Evolutionary conservation across 352 stramenopile species (phyloP).

Genomic region (Phytophthora parvispora): DNA sequence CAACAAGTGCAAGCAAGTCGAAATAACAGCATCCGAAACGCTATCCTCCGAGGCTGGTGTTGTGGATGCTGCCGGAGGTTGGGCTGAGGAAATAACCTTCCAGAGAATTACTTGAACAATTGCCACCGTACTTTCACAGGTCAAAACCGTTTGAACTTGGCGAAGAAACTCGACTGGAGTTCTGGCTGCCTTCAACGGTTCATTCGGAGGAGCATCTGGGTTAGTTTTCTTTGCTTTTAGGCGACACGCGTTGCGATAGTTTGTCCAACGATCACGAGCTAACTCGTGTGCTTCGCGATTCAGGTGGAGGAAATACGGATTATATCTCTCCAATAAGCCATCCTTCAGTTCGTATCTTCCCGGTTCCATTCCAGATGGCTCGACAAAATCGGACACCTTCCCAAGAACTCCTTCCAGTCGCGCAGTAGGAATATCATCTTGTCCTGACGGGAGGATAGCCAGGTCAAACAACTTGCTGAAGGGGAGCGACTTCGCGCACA

Average conservation of each 20-base stretch:
- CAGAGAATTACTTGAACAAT: constrained; percentile 78
- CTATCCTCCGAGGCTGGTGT: constrained; percentile 32
- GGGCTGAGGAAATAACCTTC: constrained; percentile 51
- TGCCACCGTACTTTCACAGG: constrained; percentile 72
- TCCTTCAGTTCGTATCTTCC: constrained; percentile 86
- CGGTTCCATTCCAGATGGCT: constrained; percentile 79
- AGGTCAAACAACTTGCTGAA: constrained; percentile 90
- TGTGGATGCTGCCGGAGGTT: constrained; percentile 10
- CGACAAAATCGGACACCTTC: constrained; percentile 79
- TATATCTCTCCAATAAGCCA: constrained; percentile 80
- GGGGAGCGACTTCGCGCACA: constrained; percentile 80
- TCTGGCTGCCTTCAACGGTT: constrained; percentile 49
- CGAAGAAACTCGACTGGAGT: constrained; percentile 62
- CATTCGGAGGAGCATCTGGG: constrained; percentile 31
- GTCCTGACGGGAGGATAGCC: constrained; percentile 81
- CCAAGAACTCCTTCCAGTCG: constrained; percentile 71
- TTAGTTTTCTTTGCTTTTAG: constrained; percentile 39
- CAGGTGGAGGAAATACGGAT: constrained; percentile 89
- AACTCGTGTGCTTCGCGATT: constrained; percentile 88
- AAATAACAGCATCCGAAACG: constrained; percentile 87
- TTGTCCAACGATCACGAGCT: constrained; percentile 87
- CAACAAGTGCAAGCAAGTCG: constrained; percentile 83
- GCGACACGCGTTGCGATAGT: constrained; percentile 61
- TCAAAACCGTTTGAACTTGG: constrained; percentile 69
- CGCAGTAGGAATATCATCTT: constrained; percentile 82